phyloP scores from a whole-genome alignment of 2,329 filamentous ascomycete genomes.

The Colletotrichum siamense region DNA sequence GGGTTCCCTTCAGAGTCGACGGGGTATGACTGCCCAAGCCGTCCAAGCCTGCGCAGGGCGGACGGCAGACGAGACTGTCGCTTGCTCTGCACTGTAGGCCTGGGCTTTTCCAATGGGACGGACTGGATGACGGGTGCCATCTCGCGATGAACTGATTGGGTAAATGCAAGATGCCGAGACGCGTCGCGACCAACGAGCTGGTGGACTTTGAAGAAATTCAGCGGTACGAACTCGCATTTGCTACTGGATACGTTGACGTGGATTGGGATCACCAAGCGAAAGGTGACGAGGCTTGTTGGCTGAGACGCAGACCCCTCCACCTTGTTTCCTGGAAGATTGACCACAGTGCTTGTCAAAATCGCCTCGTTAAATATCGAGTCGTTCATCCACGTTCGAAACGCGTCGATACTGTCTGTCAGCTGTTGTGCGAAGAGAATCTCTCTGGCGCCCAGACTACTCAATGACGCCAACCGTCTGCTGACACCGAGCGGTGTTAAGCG shows the following conservation, averaged over 20 bases:
- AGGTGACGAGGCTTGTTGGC: constrained; percentile 51
- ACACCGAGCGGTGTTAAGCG: constrained; percentile 45
- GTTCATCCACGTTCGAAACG: constrained; percentile 45
- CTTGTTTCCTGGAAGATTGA: constrained; percentile 42
- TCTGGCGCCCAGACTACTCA: constrained; percentile 39
- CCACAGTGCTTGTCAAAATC: constrained; percentile 45
- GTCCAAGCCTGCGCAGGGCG: constrained; percentile 6
- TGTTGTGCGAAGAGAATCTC: constrained; percentile 51
- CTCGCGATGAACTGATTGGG: constrained; percentile 65
- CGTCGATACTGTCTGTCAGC: constrained; percentile 47
- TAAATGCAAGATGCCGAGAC: constrained; percentile 63
- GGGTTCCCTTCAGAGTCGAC: constrained; percentile 34
- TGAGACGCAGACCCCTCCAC: constrained; percentile 7
- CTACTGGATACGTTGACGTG: constrained; percentile 57
- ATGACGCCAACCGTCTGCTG: constrained; percentile 41
- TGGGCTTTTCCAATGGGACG: constrained; percentile 25
- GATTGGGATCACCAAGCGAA: constrained; percentile 67
- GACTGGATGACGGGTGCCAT: constrained; percentile 55
- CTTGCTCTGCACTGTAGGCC: constrained; percentile 18
- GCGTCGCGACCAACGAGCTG: constrained; percentile 65
- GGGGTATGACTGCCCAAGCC: constrained; percentile 19
- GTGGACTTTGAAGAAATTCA: constrained; percentile 70
- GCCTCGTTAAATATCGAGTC: constrained; percentile 53
- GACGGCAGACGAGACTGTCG: not conserved
- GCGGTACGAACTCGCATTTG: constrained; percentile 63